Evolutionary conservation across 2,329 filamentous ascomycete species (phyloP), one percentile per base, ranked within the genome.

Genomic region (Trichoderma sp.): DNA sequence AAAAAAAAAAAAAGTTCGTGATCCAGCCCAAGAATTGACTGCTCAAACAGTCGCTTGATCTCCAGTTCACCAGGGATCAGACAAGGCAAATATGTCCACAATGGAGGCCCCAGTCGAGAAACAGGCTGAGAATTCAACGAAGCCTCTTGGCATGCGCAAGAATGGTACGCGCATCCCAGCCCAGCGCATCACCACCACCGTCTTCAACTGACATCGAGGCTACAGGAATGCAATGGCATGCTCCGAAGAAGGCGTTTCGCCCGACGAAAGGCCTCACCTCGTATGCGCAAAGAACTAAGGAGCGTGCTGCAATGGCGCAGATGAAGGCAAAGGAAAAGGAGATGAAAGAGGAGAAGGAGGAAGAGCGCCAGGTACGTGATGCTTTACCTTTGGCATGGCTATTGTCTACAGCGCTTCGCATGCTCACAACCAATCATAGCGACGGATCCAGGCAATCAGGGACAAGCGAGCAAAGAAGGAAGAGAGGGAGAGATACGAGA

Each of bases 311-410:
- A 8, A 85, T 89, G 73, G 86, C 87, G 13, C 88, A 92, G n/a
- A 87, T 92, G 74, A 98, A 97, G 82, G 92, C 93, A 39, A 93
- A 93, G 76, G 95, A 98, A 82, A 94, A 92, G 80, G 93, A 97
- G 79, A 89, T 99, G 88, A 96, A 94, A 83, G 92, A 93, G 0
- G 95, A 97, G 82, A 97, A 97, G 81, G 93, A 97, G 77, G 87
- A 90, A n/a, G 90, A 91, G 79, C 87, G 93, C 81, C 84, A 94
- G 84, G 93, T 95, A 80, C 70, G 61, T 56, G 22, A 15, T 15
- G 17, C 27, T 50, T 19, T n/a, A n/a, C 53, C 8, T 57, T 50
- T 29, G 19, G n/a, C n/a, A 15, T 34, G 9, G n/a, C 5, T 35
- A 52, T 19, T 54, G 13, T 29, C 37, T 50, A 13, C 9, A n/a